Conservation (phyloP, 805 yeast species). For the Sungouiella thailandica region DNA sequence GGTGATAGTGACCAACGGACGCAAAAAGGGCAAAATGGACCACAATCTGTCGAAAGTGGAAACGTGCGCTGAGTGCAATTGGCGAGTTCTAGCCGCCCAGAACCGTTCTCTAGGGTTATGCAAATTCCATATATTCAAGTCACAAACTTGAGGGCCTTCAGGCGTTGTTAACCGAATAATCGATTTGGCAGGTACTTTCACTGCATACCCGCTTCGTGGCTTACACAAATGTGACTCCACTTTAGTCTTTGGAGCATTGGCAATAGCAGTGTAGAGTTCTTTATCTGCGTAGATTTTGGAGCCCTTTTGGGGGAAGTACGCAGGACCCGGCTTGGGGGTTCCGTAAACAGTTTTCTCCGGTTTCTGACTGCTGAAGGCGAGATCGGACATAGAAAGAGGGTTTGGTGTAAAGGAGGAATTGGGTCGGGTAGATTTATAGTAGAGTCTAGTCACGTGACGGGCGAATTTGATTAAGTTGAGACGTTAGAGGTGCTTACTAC, state of each 20-base stretch:
- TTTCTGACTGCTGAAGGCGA: conserved; percentile 19
- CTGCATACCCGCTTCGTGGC: conserved; percentile 56
- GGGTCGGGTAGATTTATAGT: too few species aligned
- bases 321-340: conserved; percentile 45
- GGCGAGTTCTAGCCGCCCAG: conserved; percentile 70
- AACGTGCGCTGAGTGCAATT: conserved; percentile 59
- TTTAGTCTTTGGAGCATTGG: conserved; percentile 38
- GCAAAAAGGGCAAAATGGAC: conserved; percentile 61
- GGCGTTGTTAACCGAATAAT: conserved; percentile 59
- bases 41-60: conserved; percentile 57
- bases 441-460: too few species aligned
- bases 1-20: conserved; percentile 61
- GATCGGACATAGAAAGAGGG: conserved; percentile 6
- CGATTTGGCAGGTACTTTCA: conserved; percentile 57
- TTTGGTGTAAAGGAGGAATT: too few species aligned
- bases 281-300: conserved; percentile 50
- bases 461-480: too few species aligned
- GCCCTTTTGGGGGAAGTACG: conserved; percentile 53
- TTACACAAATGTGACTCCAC: conserved; percentile 41
- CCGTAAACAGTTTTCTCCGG: conserved; percentile 30
- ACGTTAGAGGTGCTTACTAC: too few species aligned
- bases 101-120: conserved; percentile 59
- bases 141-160: conserved; percentile 70
- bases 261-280: conserved; percentile 42
- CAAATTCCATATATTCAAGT: conserved; percentile 59